Evolutionary conservation across 164 flowering plant genomes (phyloP), one percentile per base, ranked within the genome.

Genomic region (Annona squamosa): DNA sequence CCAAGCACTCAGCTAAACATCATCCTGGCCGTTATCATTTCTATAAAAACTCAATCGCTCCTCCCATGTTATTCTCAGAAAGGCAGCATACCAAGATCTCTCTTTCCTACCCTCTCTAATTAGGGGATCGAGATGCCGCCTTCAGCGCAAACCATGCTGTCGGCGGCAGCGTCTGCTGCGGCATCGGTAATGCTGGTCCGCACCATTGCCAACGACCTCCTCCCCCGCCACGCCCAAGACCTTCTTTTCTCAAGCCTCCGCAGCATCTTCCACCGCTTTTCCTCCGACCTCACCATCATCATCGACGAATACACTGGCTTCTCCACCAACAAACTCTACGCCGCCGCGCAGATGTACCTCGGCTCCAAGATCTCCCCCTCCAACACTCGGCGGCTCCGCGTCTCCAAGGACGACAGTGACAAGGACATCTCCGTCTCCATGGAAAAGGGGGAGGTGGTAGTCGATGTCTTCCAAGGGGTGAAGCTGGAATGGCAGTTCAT

Each of bases 211-310:
- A 69, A 52, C 9, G 9, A 7, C 59, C 73, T 86, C 67, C 10
- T 87, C 46, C 91, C 91, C 13, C 67, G 72, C 9, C 6, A 81
- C 4, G 12, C 87, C 73, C 82, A 68, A 0, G 61, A 74, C 71
- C 81, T 76, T 76, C 3, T 85, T 68, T 69, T 62, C 70, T 75
- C 84, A 4, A n/a, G 62, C 52, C 41, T 88, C 57, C 74, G 19
- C 7, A 68, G 42, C 46, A 16, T 86, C 69, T 70, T 77, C 77
- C 52, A 41, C 46, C 72, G 76, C 52, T 43, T 84, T 56, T 80
- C 89, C 2, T 76, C 86, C n/a, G 80, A 85, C 4, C 57, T 84
- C 69, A 84, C 77, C 12, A 45, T 81, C 41, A 45, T 74, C 68
- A 70, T 82, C 45, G 71, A 77, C 7, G 82, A 82, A 63, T 79